phyloP scores from a whole-genome alignment of 352 stramenopile species.

The Globisporangium nagaii region DNA sequence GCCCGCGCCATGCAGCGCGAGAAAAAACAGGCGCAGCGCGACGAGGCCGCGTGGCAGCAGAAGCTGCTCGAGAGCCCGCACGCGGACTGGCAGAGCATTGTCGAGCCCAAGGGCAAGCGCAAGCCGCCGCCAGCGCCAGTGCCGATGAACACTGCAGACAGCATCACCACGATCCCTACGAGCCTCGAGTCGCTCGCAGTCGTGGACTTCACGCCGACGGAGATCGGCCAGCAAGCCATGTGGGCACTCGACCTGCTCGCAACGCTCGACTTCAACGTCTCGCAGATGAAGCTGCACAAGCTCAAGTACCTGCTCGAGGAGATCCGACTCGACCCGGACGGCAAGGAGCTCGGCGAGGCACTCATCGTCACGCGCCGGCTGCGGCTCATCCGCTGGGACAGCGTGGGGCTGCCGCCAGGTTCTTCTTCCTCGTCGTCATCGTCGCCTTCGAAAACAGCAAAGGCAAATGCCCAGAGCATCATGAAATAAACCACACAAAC shows the following conservation, averaged over 20 bases:
- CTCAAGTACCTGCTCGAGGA: conserved; percentile 74
- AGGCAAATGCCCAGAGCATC: background rate
- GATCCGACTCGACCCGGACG: conserved; percentile 57
- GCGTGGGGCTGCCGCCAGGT: conserved; percentile 22
- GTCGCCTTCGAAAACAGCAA: conserved; percentile 19
- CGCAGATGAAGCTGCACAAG: conserved; percentile 62
- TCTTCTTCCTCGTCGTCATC: background rate
- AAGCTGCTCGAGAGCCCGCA: conserved; percentile 18
- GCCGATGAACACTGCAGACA: conserved; percentile 16
- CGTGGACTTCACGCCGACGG: conserved; percentile 58
- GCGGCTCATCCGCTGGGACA: conserved; percentile 61
- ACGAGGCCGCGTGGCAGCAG: conserved; percentile 24
- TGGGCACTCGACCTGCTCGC: conserved; percentile 70
- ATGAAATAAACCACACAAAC: background rate
- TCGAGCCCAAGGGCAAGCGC: conserved; percentile 21
- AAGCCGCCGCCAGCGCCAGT: conserved; percentile 16
- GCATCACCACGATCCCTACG: conserved; percentile 13
- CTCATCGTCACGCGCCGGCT: conserved; percentile 61
- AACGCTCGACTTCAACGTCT: conserved; percentile 61
- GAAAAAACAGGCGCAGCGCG: conserved; percentile 32
- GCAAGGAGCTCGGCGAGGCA: conserved; percentile 38
- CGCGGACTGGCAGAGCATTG: conserved; percentile 32
- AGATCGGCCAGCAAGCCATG: conserved; percentile 62
- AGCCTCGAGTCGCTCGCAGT: conserved; percentile 38
- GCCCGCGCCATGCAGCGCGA: conserved; percentile 52